Evolutionary conservation across 2,329 filamentous ascomycete species (phyloP), one percentile per base, ranked within the genome.

Genomic region (Pseudogymnoascus sp.): DNA sequence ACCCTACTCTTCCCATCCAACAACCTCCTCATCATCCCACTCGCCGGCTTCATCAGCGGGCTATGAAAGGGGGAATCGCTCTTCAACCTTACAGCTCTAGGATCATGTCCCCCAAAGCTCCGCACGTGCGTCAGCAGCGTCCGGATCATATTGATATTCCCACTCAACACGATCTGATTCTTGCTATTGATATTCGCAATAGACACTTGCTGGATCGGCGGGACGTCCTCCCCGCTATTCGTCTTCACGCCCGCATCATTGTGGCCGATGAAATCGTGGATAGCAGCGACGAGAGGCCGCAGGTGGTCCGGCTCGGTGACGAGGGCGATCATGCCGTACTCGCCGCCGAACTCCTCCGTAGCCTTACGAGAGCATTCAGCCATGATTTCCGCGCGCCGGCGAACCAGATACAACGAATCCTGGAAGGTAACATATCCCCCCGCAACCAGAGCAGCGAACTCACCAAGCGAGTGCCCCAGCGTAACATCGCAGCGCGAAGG

Each of bases 171-270:
- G 70, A 97, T 96, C 77, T 97, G 93, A 73, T 96, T 96, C 78
- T 92, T 94, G 74, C 88, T 91, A 77, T 97, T 97, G 77, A 96
- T 86, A 75, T 97, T 97, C 65, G 92, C 93, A 69, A 97, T 92
- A 68, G 89, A 80, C 60, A 97, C 92, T 75, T 96, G 90, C 72
- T 94, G 84, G 62, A 95, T 91, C 3, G 91, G 85, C 16, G 90
- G 88, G 31, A 86, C 76, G 68, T 89, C 82, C 67, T 86, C 80
- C 65, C 82, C 82, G 68, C 84, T 86, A 73, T 92, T 88, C 62
- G 83, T 82, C 71, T 88, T 88, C 64, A 83, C 79, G 28, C 85
- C 86, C n/a, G 83, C 79, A 65, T 81, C 81, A 59, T 82, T 82
- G 68, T 89, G 84, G 14, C 86, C 88, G 14, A 95, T 82, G 69